Evolutionary conservation across 2,329 filamentous ascomycete genomes (phyloP), one percentile per base, ranked within the genome.

Genomic region (Clonostachys chloroleuca): DNA sequence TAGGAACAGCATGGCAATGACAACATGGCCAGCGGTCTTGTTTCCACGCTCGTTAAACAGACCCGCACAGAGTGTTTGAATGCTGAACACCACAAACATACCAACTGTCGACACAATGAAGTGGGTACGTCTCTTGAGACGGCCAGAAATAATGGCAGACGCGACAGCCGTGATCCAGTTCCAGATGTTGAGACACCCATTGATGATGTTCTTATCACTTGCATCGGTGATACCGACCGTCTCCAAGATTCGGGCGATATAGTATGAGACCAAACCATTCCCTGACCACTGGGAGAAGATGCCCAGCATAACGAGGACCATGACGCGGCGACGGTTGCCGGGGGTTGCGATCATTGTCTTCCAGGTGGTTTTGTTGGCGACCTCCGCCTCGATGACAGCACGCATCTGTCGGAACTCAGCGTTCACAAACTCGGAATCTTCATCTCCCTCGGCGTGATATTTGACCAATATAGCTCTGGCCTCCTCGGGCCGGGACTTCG

Each of bases 301-400:
- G 2, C 70, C 77, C 16, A 82, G 65, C 56, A 82, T 78, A 58
- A 76, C 78, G 24, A 81, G 74, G 12, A 69, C 59, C 53, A 69
- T 63, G 33, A 55, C 47, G 18, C 58, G 54, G 35, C 58, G 58
- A 7, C 56, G 51, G 41, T 56, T 59, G 12, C 57, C 58, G 13
- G 52, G 49, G 5, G 54, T 59, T 14, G 44, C 47, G 12, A 60
- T 33, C 46, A 56, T 49, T 3, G 36, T 34, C n/a, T 18, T 10
- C 17, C 39, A 47, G 30, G 40, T 30, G 3, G 24, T 30, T 13
- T 30, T 20, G 13, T 33, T 47, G 12, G 34, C 17, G 14, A 12
- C n/a, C 49, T 71, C 67, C 46, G 71, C 65, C 55, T 75, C 69
- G 40, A 56, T 55, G 33, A 53, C 49, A 5, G 40, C 39, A 5